These are phyloP conservation scores for Fomitiporia mediterranea DNA, from an alignment of 1,284 basidiomycete genomes.

Conservation along the genomic window DNA sequence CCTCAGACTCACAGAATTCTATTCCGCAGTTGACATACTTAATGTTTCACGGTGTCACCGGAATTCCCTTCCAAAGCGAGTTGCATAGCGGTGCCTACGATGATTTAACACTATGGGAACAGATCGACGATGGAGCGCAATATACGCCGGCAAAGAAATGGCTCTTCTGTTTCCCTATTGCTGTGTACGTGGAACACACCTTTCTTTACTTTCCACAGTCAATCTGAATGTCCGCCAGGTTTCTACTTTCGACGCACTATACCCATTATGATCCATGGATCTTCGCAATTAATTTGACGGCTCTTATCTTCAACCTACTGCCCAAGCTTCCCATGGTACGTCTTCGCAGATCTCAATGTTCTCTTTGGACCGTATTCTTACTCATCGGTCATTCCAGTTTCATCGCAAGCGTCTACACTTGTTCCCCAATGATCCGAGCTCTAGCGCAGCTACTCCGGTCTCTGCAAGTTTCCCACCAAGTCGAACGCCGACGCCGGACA, in stretches of 20 bases:
- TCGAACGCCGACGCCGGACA: neutral
- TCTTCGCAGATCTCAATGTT: neutral
- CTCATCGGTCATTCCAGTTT: conserved; percentile 41
- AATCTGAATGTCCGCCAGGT: conserved; percentile 45
- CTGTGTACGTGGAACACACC: conserved; percentile 60
- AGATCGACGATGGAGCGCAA: conserved; percentile 98
- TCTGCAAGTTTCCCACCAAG: conserved; percentile 45
- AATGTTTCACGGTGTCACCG: conserved; percentile 99
- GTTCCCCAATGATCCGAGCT: conserved; percentile 48
- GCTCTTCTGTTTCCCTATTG: conserved; percentile 88
- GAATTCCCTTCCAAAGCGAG: conserved; percentile 91
- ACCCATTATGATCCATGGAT: conserved; percentile 92
- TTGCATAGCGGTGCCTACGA: conserved; percentile 92
- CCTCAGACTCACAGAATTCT: neutral
- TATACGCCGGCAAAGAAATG: conserved; percentile 99
- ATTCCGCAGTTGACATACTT: conserved; percentile 79
- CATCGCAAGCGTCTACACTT: conserved; percentile 78
- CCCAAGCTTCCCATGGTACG: conserved; percentile 92
- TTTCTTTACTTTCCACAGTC: conserved; percentile 11
- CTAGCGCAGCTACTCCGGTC: conserved; percentile 61
- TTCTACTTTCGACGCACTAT: conserved; percentile 97
- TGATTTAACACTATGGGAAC: conserved; percentile 97
- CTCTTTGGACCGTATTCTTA: conserved; percentile 5
- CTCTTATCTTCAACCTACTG: conserved; percentile 82
- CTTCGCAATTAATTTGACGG: conserved; percentile 88